Evolutionary conservation across 495 filamentous ascomycete genomes (phyloP).

Genomic region (Penicillium arizonense): DNA sequence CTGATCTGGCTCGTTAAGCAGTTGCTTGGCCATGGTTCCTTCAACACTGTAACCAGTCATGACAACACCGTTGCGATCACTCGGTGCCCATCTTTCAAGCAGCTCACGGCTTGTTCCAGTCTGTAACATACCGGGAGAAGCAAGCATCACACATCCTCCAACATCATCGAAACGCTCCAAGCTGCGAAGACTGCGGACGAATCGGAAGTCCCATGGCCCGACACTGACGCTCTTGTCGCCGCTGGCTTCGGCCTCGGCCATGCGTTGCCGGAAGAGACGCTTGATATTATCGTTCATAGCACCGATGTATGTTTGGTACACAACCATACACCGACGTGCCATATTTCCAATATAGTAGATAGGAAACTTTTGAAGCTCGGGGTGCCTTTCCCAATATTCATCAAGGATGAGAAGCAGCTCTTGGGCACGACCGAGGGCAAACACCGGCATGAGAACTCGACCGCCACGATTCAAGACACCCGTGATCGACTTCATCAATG

Average conservation of each 20-base stretch:
- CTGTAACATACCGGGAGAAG: conserved; percentile 95
- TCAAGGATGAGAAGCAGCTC: conserved; percentile 93
- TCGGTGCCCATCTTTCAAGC: conserved; percentile 93
- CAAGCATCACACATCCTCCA: conserved; percentile 94
- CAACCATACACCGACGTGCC: conserved; percentile 94
- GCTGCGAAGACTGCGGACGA: conserved; percentile 83
- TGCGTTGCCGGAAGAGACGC: conserved; percentile 76
- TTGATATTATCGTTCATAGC: conserved; percentile 99
- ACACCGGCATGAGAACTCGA: conserved; percentile 90
- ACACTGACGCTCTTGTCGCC: conserved; percentile 68
- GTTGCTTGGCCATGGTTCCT: conserved; percentile 94
- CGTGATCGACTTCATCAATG: conserved; percentile 92
- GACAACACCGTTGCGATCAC: conserved; percentile 90
- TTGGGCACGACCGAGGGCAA: conserved; percentile 89
- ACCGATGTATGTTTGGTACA: conserved; percentile 95
- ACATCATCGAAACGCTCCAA: conserved; percentile 96
- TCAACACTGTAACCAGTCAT: conserved; percentile 98
- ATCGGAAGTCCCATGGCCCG: conserved; percentile 96
- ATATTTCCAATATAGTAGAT: conserved; percentile 97
- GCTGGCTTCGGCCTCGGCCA: conserved; percentile 79
- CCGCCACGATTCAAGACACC: conserved; percentile 86
- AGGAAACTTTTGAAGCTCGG: conserved; percentile 81
- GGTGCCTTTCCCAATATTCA: conserved; percentile 90
- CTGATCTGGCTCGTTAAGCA: conserved; percentile 88
- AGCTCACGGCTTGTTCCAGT: conserved; percentile 90